Evolutionary conservation across 352 stramenopile species (phyloP).

Genomic region (Phytophthora hybrid): DNA sequence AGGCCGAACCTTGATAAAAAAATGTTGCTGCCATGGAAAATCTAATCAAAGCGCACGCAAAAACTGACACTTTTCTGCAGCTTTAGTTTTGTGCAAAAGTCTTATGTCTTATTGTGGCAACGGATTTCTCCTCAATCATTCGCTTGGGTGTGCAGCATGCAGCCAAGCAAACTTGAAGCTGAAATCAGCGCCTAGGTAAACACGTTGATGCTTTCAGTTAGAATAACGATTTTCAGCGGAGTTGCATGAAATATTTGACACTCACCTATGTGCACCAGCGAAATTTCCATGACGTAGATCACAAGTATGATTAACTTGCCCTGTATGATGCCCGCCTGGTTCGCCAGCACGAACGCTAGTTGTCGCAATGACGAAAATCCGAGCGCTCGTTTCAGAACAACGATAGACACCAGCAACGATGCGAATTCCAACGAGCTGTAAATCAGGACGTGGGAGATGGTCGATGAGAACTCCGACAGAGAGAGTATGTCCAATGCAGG

Average conservation of each 20-base stretch:
- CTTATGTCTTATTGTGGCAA: no score
- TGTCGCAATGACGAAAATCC: no score
- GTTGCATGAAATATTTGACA: background rate
- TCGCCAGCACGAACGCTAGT: slow-evolving; percentile 30
- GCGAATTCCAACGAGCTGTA: slow-evolving; percentile 1
- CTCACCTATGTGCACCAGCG: background rate
- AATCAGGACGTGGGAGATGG: background rate
- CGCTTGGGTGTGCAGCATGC: background rate
- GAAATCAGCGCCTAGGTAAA: slow-evolving; percentile 4
- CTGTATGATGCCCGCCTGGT: slow-evolving; percentile 19
- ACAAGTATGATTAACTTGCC: slow-evolving; percentile 13
- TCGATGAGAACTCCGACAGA: background rate
- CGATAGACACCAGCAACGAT: background rate
- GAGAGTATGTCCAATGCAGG: background rate
- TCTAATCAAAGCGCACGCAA: no score
- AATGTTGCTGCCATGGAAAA: no score
- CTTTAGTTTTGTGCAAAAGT: no score
- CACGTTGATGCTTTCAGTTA: background rate
- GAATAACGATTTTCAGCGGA: background rate
- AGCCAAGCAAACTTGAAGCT: slow-evolving; percentile 6
- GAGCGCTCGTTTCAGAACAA: no score
- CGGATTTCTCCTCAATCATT: background rate
- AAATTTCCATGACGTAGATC: slow-evolving; percentile 2
- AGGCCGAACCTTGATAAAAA: no score
- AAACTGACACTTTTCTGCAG: no score